Base-by-base conservation (phyloP, 257 asterid genomes). In the Verbascum thapsus region DNA sequence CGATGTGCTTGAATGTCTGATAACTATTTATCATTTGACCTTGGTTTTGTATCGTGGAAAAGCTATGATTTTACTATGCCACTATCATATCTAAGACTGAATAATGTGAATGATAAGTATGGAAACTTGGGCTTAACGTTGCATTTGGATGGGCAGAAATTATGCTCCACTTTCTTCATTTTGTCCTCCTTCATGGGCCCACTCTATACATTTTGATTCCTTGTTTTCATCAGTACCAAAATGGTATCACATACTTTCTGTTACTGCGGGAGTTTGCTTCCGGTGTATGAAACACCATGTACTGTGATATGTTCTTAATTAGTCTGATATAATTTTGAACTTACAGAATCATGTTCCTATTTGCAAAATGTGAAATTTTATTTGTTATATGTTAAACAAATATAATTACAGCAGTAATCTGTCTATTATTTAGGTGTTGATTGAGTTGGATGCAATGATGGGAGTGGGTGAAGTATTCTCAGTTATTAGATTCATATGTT, bases 401-500 rank as follows among this genome's bases (percentile, higher is more conserved):
- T 22, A 20, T 9, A 43, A n/a, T 53, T 53, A 34, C 44, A 63
- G 39, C 72, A 43, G 34, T 16, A 61, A 20, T 42, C 17, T 10
- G 40, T 20, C 49, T 49, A 39, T 22, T 61, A 38, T 30, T 62
- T 32, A 55, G 37, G 47, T 34, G 22, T 63, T 32, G 64, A 43
- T 61, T 32, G 70, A 40, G 53, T 50, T 23, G 43, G 42, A 48
- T 43, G 42, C 47, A 39, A 15, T 53, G 48, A 40, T 41, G 35
- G 54, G 58, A 51, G 51, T 51, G 58, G 51, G 42, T 40, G 47
- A 20, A 23, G 20, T 41, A 55, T 38, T 51, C 58, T 11, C 30
- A 56, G 63, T 51, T n/a, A n/a, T 51, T 67, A 52, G 60, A 48
- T 16, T 20, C 54, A 63, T 17, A 30, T 38, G 34, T 49, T 59